Evolutionary conservation across 768 basidiomycete genomes (phyloP).

Genomic region (Phaeotremella fagi): DNA sequence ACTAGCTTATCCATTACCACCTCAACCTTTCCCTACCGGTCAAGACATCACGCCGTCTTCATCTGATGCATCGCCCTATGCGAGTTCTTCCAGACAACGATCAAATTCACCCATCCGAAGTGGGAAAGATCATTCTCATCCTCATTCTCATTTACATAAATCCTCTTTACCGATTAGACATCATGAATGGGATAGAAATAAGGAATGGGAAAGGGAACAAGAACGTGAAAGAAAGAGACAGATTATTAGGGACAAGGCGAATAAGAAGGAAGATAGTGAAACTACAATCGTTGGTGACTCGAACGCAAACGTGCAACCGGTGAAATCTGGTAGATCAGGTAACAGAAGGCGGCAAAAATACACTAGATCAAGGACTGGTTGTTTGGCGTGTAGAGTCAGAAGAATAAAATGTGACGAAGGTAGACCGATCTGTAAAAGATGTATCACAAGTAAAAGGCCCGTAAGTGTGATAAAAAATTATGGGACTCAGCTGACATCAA

Average conservation of each 20-base stretch:
- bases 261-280: slow-evolving; percentile 34
- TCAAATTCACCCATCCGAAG: background rate
- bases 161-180: background rate
- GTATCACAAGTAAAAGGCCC: slow-evolving; percentile 66
- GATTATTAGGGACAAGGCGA: slow-evolving; percentile 22
- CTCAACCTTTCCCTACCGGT: background rate
- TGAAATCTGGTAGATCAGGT: slow-evolving; percentile 17
- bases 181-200: background rate
- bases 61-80: background rate
- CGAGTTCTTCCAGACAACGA: background rate
- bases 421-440: slow-evolving; percentile 80
- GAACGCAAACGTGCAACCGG: background rate
- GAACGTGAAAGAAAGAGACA: background rate
- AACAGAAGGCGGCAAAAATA: slow-evolving; percentile 63
- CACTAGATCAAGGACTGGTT: slow-evolving; percentile 89
- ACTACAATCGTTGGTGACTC: slow-evolving; percentile 24
- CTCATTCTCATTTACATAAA: background rate
- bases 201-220: background rate
- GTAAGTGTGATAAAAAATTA: slow-evolving; percentile 18
- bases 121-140: too few species aligned
- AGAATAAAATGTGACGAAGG: slow-evolving; percentile 97
- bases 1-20: background rate
- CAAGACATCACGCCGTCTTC: background rate
- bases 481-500: background rate
- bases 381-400: slow-evolving; percentile 86